These are phyloP conservation scores for Syzygium oleosum DNA, from an alignment of 345 rosid genomes.

Conservation along the genomic window DNA sequence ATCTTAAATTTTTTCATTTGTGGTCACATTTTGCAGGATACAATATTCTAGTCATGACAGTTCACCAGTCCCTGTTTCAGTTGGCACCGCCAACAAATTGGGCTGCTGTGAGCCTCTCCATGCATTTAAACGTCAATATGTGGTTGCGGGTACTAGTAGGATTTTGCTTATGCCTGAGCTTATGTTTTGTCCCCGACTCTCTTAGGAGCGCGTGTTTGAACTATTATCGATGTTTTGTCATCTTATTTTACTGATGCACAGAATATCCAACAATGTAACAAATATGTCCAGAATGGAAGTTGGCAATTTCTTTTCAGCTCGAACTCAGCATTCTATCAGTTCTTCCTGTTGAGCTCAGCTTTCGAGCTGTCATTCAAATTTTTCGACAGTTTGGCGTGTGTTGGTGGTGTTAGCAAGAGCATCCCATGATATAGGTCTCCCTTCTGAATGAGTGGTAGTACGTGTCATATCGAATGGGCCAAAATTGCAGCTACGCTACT, in stretches of 20 bases:
- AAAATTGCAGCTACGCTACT: neutral
- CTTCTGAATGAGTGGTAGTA: neutral
- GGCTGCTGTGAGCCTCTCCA: neutral
- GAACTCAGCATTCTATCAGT: neutral
- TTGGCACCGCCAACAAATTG: neutral
- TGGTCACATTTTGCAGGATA: neutral
- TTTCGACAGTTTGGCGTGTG: neutral
- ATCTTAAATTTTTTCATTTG: neutral
- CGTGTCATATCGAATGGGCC: neutral
- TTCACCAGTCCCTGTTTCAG: constrained; percentile 3
- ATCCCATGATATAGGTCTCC: neutral
- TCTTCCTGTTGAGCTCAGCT: neutral
- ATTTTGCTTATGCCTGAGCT: neutral
- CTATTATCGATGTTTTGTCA: neutral
- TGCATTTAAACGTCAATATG: neutral
- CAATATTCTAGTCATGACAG: neutral
- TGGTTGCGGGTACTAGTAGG: neutral
- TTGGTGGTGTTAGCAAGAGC: neutral
- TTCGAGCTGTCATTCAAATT: neutral
- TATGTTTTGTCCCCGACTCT: neutral
- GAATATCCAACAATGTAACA: neutral
- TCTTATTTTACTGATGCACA: neutral
- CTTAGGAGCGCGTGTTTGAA: neutral
- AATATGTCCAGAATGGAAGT: neutral
- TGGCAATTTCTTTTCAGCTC: neutral